phyloP scores from a whole-genome alignment of 2,329 filamentous ascomycete genomes.

The Cyanodermella asteris region DNA sequence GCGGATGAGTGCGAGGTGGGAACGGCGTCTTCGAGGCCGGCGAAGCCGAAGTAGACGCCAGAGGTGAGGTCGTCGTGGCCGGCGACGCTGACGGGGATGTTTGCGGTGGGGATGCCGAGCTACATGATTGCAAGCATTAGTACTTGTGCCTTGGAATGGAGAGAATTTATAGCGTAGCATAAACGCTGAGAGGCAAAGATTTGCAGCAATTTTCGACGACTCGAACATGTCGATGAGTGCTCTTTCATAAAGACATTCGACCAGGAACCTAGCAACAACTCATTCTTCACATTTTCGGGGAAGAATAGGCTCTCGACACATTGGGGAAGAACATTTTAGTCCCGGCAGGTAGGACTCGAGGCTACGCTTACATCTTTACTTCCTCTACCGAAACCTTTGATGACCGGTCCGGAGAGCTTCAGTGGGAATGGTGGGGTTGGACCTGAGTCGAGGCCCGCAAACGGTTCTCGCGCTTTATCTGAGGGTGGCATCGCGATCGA shows the following conservation, averaged over 20 bases:
- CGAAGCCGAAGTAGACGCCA: slow-evolving; percentile 90
- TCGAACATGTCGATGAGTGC: too few species aligned
- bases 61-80: slow-evolving; percentile 38
- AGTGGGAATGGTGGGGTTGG: slow-evolving; percentile 65
- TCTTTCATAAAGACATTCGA: too few species aligned
- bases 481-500: too few species aligned
- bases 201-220: too few species aligned
- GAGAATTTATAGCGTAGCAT: slow-evolving; percentile 1
- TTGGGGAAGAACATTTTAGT: background rate
- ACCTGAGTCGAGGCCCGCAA: slow-evolving; percentile 52
- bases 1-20: too few species aligned
- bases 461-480: too few species aligned
- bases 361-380: slow-evolving; percentile 53
- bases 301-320: background rate
- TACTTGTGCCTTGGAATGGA: slow-evolving; percentile 1
- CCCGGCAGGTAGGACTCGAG: slow-evolving; percentile 1
- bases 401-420: slow-evolving; percentile 64
- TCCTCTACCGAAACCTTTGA: slow-evolving; percentile 81
- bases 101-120: slow-evolving; percentile 93
- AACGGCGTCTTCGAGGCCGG: slow-evolving; percentile 49
- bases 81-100: slow-evolving; percentile 54
- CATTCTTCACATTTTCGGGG: too few species aligned
- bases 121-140: slow-evolving; percentile 15
- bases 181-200: background rate
- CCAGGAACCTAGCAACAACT: too few species aligned